Conservation (phyloP, 768 basidiomycete genomes). For the Coprinopsis cinerea region DNA sequence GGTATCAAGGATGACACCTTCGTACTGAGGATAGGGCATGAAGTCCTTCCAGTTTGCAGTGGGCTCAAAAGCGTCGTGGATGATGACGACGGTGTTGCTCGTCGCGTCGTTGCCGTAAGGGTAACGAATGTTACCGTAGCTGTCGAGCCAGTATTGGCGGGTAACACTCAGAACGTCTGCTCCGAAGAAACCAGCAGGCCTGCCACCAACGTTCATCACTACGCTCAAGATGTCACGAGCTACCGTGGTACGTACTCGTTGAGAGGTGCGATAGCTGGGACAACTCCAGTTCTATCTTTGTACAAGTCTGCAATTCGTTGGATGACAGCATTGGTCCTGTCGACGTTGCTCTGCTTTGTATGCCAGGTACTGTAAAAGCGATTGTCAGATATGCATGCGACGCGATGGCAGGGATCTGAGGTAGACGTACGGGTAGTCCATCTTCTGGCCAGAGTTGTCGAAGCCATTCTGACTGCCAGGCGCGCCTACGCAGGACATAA, state of each 20-base stretch:
- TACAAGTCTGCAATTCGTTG: slow-evolving; percentile 55
- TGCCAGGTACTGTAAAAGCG: slow-evolving; percentile 49
- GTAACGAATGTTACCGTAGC: slow-evolving; percentile 65
- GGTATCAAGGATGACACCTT: slow-evolving; percentile 73
- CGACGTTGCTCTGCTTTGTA: slow-evolving; percentile 54
- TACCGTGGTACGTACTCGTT: slow-evolving; percentile 52
- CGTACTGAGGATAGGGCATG: slow-evolving; percentile 38
- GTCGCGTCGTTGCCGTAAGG: slow-evolving; percentile 30
- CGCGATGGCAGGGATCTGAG: not conserved
- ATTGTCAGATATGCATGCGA: not conserved
- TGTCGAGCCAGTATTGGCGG: slow-evolving; percentile 55
- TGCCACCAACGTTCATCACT: slow-evolving; percentile 19
- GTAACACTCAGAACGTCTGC: slow-evolving; percentile 40
- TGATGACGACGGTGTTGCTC: slow-evolving; percentile 57
- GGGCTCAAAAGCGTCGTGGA: slow-evolving; percentile 75
- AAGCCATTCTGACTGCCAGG: slow-evolving; percentile 83
- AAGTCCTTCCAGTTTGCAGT: slow-evolving; percentile 65
- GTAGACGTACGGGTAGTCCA: slow-evolving; percentile 39
- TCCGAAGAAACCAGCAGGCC: slow-evolving; percentile 64
- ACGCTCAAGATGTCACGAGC: not conserved
- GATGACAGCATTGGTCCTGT: slow-evolving; percentile 59
- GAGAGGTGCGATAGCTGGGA: slow-evolving; percentile 62
- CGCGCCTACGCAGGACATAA: slow-evolving; percentile 37
- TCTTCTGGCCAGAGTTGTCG: slow-evolving; percentile 72
- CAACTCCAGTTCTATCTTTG: slow-evolving; percentile 43